Percentiles rank a stretch among this genome's conserved stretches.
phyloP scores from a whole-genome alignment of 441 rosid species.

The Gossypium gossypioides region DNA sequence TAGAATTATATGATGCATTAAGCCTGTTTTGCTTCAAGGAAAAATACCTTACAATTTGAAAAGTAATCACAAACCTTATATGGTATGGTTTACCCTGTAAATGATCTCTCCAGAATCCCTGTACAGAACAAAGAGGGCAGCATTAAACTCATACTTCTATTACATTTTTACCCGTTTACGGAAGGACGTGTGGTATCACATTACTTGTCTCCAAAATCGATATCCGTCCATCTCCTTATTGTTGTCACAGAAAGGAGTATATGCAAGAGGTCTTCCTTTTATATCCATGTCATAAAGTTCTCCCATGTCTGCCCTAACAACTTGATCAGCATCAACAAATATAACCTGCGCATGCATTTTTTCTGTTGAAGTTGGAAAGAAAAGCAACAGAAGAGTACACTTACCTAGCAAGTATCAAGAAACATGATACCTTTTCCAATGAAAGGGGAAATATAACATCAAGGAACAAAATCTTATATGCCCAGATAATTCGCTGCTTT shows the following conservation, averaged over 20 bases:
- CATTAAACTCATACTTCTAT: background rate
- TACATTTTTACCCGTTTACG: background rate
- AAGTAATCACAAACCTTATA: slow-evolving; percentile 57
- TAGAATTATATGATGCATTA: slow-evolving; percentile 25
- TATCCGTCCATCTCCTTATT: slow-evolving; percentile 98
- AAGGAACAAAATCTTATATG: slow-evolving; percentile 91
- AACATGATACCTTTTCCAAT: slow-evolving; percentile 66
- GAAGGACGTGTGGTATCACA: background rate
- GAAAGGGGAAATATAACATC: slow-evolving; percentile 97
- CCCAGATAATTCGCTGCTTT: slow-evolving; percentile 97
- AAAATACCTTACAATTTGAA: slow-evolving; percentile 2
- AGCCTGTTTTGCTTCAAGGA: slow-evolving; percentile 8
- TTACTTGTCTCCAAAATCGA: slow-evolving; percentile 95
- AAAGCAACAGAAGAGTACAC: slow-evolving; percentile 6
- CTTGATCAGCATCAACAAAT: slow-evolving; percentile 98
- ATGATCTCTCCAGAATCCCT: slow-evolving; percentile 99
- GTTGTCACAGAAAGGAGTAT: slow-evolving; percentile 96
- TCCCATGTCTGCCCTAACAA: slow-evolving; percentile 93
- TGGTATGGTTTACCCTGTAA: slow-evolving; percentile 83
- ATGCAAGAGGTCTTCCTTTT: slow-evolving; percentile 98
- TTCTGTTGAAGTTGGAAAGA: slow-evolving; percentile 8
- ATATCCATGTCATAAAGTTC: slow-evolving; percentile 95
- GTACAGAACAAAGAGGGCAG: background rate
- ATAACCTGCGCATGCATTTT: slow-evolving; percentile 58
- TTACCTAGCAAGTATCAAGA: slow-evolving; percentile 5